Evolutionary conservation across 495 filamentous ascomycete species (phyloP), one percentile per base, ranked within the genome.

Genomic region (Patellaria atrata): DNA sequence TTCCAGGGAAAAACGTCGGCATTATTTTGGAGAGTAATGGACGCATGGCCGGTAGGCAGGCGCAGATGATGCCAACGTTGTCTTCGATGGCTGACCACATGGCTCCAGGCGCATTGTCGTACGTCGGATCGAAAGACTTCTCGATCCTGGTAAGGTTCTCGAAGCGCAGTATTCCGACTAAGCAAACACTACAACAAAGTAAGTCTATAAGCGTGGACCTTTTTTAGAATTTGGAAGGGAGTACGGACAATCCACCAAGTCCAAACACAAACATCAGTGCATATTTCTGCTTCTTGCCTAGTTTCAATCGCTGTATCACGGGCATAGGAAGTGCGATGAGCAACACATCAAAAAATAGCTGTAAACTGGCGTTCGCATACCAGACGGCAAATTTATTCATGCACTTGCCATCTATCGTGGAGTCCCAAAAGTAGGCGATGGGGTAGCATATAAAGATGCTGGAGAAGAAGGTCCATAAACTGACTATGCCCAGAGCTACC

Each of bases 311-410:
- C 18, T 37, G 30, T 11, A 58, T 29, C 0, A 48, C 42, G 2
- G 44, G 48, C 30, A 58, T 39, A 0, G 55, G 55, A 4, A 58
- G 38, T 5, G 55, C 33, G 24, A 67, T 61, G 27, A 68, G 50
- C 19, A 59, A 51, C 21, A 68, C 30, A 43, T 73, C 69, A 24
- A 61, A 64, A 16, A 61, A 30, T 27, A 73, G 67, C 48, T 70
- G 71, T 15, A 66, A 56, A 0, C 55, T 56, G 2, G 60, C 59
- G 46, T 64, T 70, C 36, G 58, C 48, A 48, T 64, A 68, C 53
- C 63, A 66, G 18, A 64, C 50, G 0, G 55, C 55, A 13, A 56
- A 48, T 30, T 58, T 51, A 33, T 67, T 57, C 16, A 69, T 42
- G 43, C 65, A 69, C n/a, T 35, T 57, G 5, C 48, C 56, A 2